Percentiles rank a stretch among this genome's conserved stretches.
Conservation (phyloP, 169 alveolate genomes). For the Sarcocystis neurona region DNA sequence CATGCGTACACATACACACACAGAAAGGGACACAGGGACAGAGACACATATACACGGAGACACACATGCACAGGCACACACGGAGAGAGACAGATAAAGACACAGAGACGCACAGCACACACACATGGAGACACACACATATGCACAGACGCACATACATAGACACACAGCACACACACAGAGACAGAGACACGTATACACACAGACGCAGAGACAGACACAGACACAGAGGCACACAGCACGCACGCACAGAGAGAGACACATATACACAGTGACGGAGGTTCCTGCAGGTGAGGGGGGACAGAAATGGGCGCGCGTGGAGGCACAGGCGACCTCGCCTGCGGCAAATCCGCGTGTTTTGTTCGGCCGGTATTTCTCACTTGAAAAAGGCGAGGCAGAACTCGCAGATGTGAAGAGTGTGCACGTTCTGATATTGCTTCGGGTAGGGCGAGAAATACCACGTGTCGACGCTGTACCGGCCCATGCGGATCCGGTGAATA, state of each 20-base stretch:
- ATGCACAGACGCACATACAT: too few relatives aligned
- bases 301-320: background rate
- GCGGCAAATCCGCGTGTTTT: background rate
- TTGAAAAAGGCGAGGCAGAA: constrained; percentile 91
- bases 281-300: background rate
- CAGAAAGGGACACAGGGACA: too few relatives aligned
- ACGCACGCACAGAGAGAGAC: too few relatives aligned
- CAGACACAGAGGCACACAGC: too few relatives aligned
- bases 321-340: background rate
- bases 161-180: too few relatives aligned
- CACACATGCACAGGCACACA: background rate
- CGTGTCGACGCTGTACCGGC: constrained; percentile 91
- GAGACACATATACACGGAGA: too few relatives aligned
- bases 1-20: too few relatives aligned
- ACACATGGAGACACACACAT: too few relatives aligned
- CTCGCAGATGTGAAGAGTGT: constrained; percentile 92
- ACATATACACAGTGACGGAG: background rate
- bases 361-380: constrained; percentile 48
- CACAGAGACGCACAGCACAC: too few relatives aligned
- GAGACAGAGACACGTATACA: too few relatives aligned
- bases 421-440: constrained; percentile 91
- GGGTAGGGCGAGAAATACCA: constrained; percentile 99
- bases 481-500: constrained; percentile 91
- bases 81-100: background rate
- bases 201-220: too few relatives aligned